phyloP scores from a whole-genome alignment of 768 basidiomycete genomes.

The Rubroboletus satanas region DNA sequence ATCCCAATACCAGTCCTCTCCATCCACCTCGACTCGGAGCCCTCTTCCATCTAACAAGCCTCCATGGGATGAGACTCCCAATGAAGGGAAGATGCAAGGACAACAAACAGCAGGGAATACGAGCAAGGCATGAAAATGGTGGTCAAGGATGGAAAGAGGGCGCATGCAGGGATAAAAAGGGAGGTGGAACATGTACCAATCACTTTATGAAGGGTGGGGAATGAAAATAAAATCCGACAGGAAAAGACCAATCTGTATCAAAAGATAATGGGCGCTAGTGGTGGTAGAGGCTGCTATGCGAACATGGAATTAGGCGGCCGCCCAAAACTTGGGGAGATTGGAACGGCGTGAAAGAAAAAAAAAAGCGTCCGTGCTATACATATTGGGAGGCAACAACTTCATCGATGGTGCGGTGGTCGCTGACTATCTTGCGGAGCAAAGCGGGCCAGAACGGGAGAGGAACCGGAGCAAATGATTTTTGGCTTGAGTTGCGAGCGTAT shows the following conservation, averaged over 20 bases:
- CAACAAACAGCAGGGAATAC: conserved; percentile 42
- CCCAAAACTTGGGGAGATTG: conserved; percentile 10
- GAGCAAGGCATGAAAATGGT: conserved; percentile 24
- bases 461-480: conserved; percentile 8
- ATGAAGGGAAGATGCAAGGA: conserved; percentile 68
- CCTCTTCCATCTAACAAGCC: conserved; percentile 71
- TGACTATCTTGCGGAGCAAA: conserved; percentile 17
- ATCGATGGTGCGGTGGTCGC: conserved; percentile 26
- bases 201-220: conserved; percentile 11
- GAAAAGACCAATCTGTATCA: conserved; percentile 26
- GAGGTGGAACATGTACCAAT: conserved; percentile 25
- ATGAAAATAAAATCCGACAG: conserved; percentile 28
- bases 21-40: conserved; percentile 40
- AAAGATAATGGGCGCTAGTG: conserved; percentile 34
- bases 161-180: conserved; percentile 21
- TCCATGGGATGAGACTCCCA: conserved; percentile 36
- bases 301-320: conserved; percentile 32
- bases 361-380: conserved; percentile 69
- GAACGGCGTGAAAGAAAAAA: conserved; percentile 54
- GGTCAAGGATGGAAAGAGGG: conserved; percentile 15
- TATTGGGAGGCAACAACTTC: conserved; percentile 40
- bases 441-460: conserved; percentile 15
- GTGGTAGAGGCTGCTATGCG: conserved; percentile 21
- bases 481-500: conserved; percentile 20
- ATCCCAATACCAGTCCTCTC: conserved; percentile 7